Evolutionary conservation across 2,329 filamentous ascomycete genomes (phyloP).

Genomic region (Verticillium zaregamsianum): DNA sequence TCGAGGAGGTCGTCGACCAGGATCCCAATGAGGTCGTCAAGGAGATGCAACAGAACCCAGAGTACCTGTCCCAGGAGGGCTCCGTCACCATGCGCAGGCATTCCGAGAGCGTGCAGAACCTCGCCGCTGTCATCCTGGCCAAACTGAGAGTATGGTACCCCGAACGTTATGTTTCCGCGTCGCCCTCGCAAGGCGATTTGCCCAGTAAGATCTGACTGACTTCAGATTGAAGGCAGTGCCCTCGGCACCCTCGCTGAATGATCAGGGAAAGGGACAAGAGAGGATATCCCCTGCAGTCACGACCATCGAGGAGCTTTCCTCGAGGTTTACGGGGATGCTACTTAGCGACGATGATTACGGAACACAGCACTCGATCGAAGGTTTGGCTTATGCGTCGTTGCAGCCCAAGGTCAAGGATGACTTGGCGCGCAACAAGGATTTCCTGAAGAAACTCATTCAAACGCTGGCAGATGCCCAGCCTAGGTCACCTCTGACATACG

Average conservation of each 20-base stretch:
- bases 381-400: constrained; percentile 85
- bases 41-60: constrained; percentile 47
- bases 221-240: constrained; percentile 50
- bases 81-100: constrained; percentile 59
- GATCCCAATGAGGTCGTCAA: constrained; percentile 54
- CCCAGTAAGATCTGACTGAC: constrained; percentile 38
- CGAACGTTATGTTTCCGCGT: neutral
- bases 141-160: constrained; percentile 57
- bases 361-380: constrained; percentile 75
- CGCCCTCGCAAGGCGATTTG: neutral
- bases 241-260: constrained; percentile 32
- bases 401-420: constrained; percentile 82
- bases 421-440: constrained; percentile 61
- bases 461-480: constrained; percentile 54
- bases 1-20: constrained; percentile 77
- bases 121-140: constrained; percentile 71
- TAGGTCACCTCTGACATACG: constrained; percentile 73
- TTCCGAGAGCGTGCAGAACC: constrained; percentile 56
- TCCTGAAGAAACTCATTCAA: constrained; percentile 67
- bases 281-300: constrained; percentile 51
- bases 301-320: constrained; percentile 61
- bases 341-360: constrained; percentile 53
- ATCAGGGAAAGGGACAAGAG: constrained; percentile 23
- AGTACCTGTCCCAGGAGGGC: constrained; percentile 54
- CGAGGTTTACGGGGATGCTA: constrained; percentile 64